A percentile compares a stretch with the other conserved stretches of the same genome.
Evolutionary conservation across 1,284 basidiomycete species (phyloP).

Genomic region (Macrocybe sp.): DNA sequence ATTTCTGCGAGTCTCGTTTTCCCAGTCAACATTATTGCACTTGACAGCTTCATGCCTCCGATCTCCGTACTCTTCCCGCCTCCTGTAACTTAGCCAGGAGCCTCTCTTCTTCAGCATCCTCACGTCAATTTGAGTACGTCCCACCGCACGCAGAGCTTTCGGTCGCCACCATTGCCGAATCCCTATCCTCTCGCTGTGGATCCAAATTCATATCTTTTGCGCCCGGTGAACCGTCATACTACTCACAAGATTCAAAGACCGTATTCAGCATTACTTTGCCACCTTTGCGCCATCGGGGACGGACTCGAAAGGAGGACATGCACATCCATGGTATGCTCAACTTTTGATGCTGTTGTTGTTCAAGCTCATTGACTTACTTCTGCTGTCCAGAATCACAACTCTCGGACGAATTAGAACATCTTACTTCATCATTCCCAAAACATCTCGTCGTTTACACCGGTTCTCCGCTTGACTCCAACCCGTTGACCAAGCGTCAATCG

Average conservation of each 20-base stretch:
- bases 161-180: conserved; percentile 31
- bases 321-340: conserved; percentile 43
- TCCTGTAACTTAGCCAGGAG: conserved; percentile 42
- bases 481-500: background rate
- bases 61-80: conserved; percentile 54
- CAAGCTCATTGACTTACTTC: conserved; percentile 14
- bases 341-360: conserved; percentile 7
- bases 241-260: conserved; percentile 41
- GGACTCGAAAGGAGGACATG: conserved; percentile 41
- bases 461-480: conserved; percentile 28
- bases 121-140: conserved; percentile 61
- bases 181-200: conserved; percentile 47
- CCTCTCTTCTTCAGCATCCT: conserved; percentile 43
- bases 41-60: conserved; percentile 61
- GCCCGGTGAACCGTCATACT: conserved; percentile 29
- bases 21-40: conserved; percentile 1
- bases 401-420: conserved; percentile 39
- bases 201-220: conserved; percentile 37
- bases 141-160: conserved; percentile 27
- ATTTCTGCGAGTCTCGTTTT: background rate
- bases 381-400: conserved; percentile 32
- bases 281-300: conserved; percentile 30
- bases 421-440: conserved; percentile 46
- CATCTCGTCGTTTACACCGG: conserved; percentile 65
- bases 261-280: conserved; percentile 55